Base-by-base conservation (phyloP, 768 basidiomycete genomes). In the Lyophyllum semitale region DNA sequence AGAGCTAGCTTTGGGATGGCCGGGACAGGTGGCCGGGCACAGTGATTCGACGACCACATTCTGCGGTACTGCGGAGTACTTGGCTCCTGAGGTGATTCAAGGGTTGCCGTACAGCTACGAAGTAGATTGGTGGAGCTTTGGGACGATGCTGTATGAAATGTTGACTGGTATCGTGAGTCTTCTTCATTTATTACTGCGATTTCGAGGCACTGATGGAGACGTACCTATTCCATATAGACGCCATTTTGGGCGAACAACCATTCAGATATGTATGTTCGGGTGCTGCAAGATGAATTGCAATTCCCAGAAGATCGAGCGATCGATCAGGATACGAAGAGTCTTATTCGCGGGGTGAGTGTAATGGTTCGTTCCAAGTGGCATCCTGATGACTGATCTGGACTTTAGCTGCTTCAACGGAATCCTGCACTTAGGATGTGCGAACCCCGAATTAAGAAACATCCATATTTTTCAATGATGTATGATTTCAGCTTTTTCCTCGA, bases 141-240 rank as follows among this genome's bases (percentile, higher is more conserved):
- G 96, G 32, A 98, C 96, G 58, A 96, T 98, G 91, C 74, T 98
- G 56, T 94, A 92, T 68, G 96, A 98, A 77, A 96, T 97, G 90
- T 75, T 98, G 72, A 91, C 92, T 35, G 96, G 96, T 25, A 90
- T 95, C 60, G 95, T 95, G 71, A 77, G 89, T 85, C 41, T 25
- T 50, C 51, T 29, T 55, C 32, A 46, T 64, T 43, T 51, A 63
- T n/a, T 47, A 44, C 59, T 29, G 49, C 11, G 35, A 29, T 30
- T 11, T 13, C 50, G 44, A 26, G 48, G 41, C 7, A 43, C 58
- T 52, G 46, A 48, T 45, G 51, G 59, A 54, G 43, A 44, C 53
- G 52, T 53, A 3, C 56, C 48, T 58, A 38, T 62, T 53, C 43
- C 54, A 33, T 59, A 50, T 65, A 95, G 91, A 94, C 95, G 33